Base-by-base conservation (phyloP, 768 basidiomycete species). In the Lactarius quietus region DNA sequence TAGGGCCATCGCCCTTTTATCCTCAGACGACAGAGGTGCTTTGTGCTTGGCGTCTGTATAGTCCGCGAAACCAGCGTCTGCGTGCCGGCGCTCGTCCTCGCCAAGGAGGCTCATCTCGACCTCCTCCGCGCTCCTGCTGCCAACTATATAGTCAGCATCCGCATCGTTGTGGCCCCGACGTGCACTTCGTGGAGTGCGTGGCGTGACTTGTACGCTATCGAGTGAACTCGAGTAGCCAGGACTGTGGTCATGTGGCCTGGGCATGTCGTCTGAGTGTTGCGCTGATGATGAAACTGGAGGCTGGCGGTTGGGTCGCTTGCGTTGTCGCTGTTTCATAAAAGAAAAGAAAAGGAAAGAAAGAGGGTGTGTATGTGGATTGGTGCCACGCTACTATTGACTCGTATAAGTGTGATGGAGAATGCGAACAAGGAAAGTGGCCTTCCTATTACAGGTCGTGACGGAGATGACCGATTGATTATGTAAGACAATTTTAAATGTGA, bases 1-100 rank as follows among this genome's bases (percentile, higher is more conserved):
- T 48, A 84, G 69, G 1, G 74, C 76, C 68, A 84, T 79, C 26
- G 81, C 81, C 52, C 78, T 72, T 68, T 78, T 78, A 68, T 84
- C 83, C 64, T 76, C 75, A 28, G 59, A 17, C 14, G 68, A 58
- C 23, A 69, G 28, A 26, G 62, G 57, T 31, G 15, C 54, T 53
- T 48, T 64, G 33, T 55, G 62, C 28, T 51, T 68, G 33, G 3
- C 48, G 29, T 43, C 55, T 58, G 33, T 1, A 45, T 52, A 38
- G 4, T 60, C 66, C 20, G 39, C 38, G 73, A 76, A 51, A 73
- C 69, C 62, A 4, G 17, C 6, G 5, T 29, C 41, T 17, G 64
- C 68, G 38, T 33, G 63, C 33, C 41, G 17, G 15, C 69, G 63
- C 39, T 68, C 69, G 41, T 63, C 66, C 51, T 59, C 66, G 1